Evolutionary conservation across 805 yeast species (phyloP), one percentile per base, ranked within the genome.

Genomic region (Cyberlindnera euphorbiiphila): DNA sequence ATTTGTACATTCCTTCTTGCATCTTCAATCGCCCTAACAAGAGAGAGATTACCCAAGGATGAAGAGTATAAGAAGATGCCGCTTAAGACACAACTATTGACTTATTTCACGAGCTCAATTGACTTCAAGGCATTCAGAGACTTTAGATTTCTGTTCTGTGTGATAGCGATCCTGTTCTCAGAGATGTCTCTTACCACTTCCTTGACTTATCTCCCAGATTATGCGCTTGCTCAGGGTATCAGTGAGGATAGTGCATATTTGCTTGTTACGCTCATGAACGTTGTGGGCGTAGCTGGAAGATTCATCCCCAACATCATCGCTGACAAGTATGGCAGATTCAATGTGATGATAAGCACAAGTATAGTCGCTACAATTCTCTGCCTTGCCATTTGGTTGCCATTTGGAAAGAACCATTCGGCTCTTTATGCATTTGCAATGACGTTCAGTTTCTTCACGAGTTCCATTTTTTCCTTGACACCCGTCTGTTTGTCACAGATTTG

Each of bases 401-500:
- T 78, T 34, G 87, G 85, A 1, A 43, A 54, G 12, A 48, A 56
- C 36, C 41, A 62, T 18, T 59, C 57, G 2, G 71, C 65, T 0
- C 57, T 80, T 31, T 72, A 77, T 43, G 66, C 66, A 0, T 82
- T 79, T 55, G 64, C 80, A 10, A 71, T 67, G 1, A 36, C 72
- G 3, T 74, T 72, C 51, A 88, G 88, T 0, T 74, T 79, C 47
- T 68, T 72, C 42, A 66, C 74, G 19, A 78, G 86, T 4, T 72
- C 83, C 15, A 74, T 82, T 7, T 63, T 84, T 32, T 70, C 85
- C 1, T 51, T 83, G 34, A 73, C 83, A 1, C 87, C 91, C 0
- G 78, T 76, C 4, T 81, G 89, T 43, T 68, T 80, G 9, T 73
- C 84, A 0, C 73, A 74, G 29, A 75, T 83, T 16, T 74, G 81